Percentiles rank a stretch among this genome's conserved stretches.
phyloP scores from a whole-genome alignment of 306 rosid genomes.

The Ziziphus jujuba region DNA sequence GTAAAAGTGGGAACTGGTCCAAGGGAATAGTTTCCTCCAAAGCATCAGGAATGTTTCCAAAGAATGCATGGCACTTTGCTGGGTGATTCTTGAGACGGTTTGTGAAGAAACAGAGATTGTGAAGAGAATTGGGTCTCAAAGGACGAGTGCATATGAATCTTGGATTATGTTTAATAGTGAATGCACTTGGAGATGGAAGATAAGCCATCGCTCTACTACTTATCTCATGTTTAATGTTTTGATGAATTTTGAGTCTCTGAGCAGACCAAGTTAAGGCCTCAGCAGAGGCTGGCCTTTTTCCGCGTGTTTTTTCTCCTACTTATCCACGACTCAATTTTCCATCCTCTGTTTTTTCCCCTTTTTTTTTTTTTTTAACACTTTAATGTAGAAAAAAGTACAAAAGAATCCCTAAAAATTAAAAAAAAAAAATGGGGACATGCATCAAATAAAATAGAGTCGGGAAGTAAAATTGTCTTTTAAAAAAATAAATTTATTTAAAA shows the following conservation, averaged over 20 bases:
- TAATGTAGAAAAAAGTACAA: no score
- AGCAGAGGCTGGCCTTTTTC: conserved; percentile 42
- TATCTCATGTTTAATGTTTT: conserved; percentile 4
- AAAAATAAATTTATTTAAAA: no score
- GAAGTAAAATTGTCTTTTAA: no score
- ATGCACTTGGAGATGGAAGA: conserved; percentile 47
- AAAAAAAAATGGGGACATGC: no score
- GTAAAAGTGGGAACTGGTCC: conserved; percentile 57
- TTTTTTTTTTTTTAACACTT: no score
- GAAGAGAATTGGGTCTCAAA: conserved; percentile 31
- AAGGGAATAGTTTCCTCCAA: conserved; percentile 38
- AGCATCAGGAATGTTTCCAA: conserved; percentile 40
- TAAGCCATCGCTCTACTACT: conserved; percentile 53
- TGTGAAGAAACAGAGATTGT: conserved; percentile 37
- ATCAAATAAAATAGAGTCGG: no score
- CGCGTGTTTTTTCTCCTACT: conserved; percentile 35
- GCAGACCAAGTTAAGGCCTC: conserved; percentile 3
- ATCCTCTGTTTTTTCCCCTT: neutral
- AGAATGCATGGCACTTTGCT: conserved; percentile 50
- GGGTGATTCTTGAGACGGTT: conserved; percentile 34
- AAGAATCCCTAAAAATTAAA: no score
- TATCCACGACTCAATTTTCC: conserved; percentile 36
- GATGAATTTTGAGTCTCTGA: conserved; percentile 2
- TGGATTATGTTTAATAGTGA: conserved; percentile 45
- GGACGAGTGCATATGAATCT: conserved; percentile 33